Evolutionary conservation across 108 stramenopile genomes (phyloP).

Genomic region (Pseudonitzschia delicatissima): DNA sequence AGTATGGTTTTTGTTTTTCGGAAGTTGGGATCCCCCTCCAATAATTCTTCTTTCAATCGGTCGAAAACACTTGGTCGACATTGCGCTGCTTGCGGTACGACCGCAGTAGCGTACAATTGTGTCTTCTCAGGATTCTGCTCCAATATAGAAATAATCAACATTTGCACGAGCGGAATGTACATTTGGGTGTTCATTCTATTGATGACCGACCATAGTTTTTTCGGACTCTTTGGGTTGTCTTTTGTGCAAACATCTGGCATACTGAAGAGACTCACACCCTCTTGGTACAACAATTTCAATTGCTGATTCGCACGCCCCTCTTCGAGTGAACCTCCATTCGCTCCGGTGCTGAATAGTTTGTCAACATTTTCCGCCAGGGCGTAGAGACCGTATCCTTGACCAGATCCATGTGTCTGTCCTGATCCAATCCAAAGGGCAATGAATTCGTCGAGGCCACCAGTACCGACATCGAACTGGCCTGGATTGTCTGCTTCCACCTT

Average conservation of each 20-base stretch:
- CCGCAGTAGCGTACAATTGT: slow-evolving; percentile 53
- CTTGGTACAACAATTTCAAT: slow-evolving; percentile 61
- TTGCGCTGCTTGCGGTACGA: slow-evolving; percentile 78
- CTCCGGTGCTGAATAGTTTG: slow-evolving; percentile 26
- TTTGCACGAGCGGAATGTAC: slow-evolving; percentile 68
- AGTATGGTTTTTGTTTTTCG: slow-evolving; percentile 45
- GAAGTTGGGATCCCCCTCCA: slow-evolving; percentile 45
- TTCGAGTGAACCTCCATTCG: neutral
- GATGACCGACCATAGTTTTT: slow-evolving; percentile 49
- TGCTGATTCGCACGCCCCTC: slow-evolving; percentile 57
- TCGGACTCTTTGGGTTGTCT: slow-evolving; percentile 33
- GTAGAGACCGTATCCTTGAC: slow-evolving; percentile 66
- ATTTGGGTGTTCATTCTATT: slow-evolving; percentile 58
- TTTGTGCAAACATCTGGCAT: slow-evolving; percentile 40
- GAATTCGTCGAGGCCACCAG: slow-evolving; percentile 67
- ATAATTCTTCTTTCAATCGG: slow-evolving; percentile 55
- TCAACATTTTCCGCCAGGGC: slow-evolving; percentile 56
- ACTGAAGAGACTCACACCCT: slow-evolving; percentile 33
- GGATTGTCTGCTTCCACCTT: slow-evolving; percentile 53
- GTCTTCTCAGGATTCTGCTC: slow-evolving; percentile 38
- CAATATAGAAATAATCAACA: slow-evolving; percentile 56
- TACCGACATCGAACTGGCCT: slow-evolving; percentile 40
- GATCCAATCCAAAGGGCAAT: slow-evolving; percentile 79
- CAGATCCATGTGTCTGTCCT: slow-evolving; percentile 47
- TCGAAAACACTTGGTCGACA: slow-evolving; percentile 66